phyloP scores from a whole-genome alignment of 192 early-diverging fungal species.

The Entomortierella beljakovae region DNA sequence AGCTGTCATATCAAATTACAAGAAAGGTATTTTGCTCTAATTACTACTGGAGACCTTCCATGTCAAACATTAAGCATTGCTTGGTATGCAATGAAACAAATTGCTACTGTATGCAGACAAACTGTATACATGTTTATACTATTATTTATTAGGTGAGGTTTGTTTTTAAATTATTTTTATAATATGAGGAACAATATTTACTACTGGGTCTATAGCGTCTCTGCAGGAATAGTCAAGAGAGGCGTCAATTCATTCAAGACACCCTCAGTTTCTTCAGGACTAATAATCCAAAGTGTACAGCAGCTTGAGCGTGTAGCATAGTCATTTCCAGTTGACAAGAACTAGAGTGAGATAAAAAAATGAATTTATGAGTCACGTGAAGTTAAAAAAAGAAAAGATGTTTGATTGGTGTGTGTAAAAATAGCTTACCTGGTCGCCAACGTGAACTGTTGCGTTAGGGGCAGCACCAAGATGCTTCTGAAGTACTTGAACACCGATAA shows the following conservation, averaged over 20 bases:
- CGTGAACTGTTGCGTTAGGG: slow-evolving; percentile 79
- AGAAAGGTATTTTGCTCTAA: too few species aligned
- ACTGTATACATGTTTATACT: too few species aligned
- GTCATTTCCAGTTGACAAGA: slow-evolving; percentile 93
- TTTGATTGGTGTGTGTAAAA: too few species aligned
- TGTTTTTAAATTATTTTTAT: too few species aligned
- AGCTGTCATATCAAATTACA: too few species aligned
- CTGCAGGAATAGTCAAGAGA: slow-evolving; percentile 49
- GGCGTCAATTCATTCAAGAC: slow-evolving; percentile 74
- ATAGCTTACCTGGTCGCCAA: slow-evolving; percentile 80
- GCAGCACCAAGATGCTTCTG: slow-evolving; percentile 71
- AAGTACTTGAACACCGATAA: slow-evolving; percentile 90
- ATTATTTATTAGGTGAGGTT: too few species aligned
- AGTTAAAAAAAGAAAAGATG: not conserved
- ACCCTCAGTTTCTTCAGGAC: slow-evolving; percentile 83
- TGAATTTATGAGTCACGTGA: not conserved
- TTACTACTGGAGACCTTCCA: too few species aligned
- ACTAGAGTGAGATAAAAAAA: slow-evolving; percentile 55
- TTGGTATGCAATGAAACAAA: too few species aligned
- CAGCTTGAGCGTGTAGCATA: slow-evolving; percentile 84
- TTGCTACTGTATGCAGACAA: too few species aligned
- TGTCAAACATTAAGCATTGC: too few species aligned
- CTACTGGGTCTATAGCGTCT: too few species aligned
- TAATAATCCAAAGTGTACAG: slow-evolving; percentile 92
- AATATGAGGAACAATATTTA: too few species aligned